Evolutionary conservation across 352 stramenopile genomes (phyloP).

Genomic region (Halophytophthora batemanensis): DNA sequence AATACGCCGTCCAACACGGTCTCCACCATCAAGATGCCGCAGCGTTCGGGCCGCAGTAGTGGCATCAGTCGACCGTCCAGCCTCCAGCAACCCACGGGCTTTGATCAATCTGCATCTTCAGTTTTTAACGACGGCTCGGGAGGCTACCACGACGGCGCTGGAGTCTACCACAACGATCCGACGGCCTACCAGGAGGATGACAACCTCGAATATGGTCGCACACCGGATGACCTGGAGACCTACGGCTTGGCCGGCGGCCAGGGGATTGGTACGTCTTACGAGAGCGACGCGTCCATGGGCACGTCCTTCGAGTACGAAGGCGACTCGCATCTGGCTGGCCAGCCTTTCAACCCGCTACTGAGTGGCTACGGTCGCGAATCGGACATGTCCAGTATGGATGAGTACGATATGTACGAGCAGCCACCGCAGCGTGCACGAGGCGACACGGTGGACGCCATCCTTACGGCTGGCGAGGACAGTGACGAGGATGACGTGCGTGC

Average conservation of each 20-base stretch:
- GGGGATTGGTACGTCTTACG: constrained; percentile 38
- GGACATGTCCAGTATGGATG: constrained; percentile 58
- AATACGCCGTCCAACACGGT: constrained; percentile 18
- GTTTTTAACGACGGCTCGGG: constrained; percentile 32
- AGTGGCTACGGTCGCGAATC: constrained; percentile 49
- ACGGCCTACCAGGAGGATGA: constrained; percentile 33
- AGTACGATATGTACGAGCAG: constrained; percentile 51
- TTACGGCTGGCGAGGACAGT: constrained; percentile 23
- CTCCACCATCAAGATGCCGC: constrained; percentile 16
- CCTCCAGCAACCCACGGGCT: constrained; percentile 8
- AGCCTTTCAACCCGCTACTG: constrained; percentile 35
- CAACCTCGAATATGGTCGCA: constrained; percentile 40
- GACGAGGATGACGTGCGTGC: constrained; percentile 17
- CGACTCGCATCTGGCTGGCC: constrained; percentile 25
- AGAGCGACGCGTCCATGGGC: constrained; percentile 57
- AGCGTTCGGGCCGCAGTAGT: constrained; percentile 24
- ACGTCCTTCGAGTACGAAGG: constrained; percentile 47
- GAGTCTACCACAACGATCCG: constrained; percentile 10
- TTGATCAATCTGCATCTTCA: constrained; percentile 28
- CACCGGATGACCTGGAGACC: constrained; percentile 32
- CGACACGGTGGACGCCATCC: constrained; percentile 26
- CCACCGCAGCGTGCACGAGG: constrained; percentile 24
- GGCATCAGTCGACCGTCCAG: constrained; percentile 9
- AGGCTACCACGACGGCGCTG: constrained; percentile 22
- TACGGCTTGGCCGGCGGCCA: constrained; percentile 32